Conservation (phyloP, 768 basidiomycete genomes). For the Auriculariales sp. region DNA sequence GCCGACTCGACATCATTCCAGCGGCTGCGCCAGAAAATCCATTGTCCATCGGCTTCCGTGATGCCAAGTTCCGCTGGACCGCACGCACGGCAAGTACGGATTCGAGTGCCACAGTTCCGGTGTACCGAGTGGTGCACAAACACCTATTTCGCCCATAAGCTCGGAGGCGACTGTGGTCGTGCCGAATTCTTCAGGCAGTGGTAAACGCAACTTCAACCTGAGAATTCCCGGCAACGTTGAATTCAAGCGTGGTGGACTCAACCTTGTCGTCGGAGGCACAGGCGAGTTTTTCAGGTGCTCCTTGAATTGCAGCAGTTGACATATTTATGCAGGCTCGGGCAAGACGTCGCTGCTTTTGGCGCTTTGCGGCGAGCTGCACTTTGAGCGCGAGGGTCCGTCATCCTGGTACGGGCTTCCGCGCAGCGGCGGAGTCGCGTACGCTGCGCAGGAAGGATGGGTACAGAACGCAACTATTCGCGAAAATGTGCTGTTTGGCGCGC, state of each 20-base stretch:
- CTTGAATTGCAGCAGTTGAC: too few relatives aligned
- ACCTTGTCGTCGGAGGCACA: constrained; percentile 19
- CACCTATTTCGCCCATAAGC: too few relatives aligned
- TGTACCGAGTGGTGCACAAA: constrained; percentile 6
- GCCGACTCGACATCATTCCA: too few relatives aligned
- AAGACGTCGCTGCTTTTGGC: constrained; percentile 21
- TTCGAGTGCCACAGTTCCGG: too few relatives aligned
- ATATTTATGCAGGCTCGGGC: constrained; percentile 14
- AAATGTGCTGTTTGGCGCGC: constrained; percentile 77
- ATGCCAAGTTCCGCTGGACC: constrained; percentile 13
- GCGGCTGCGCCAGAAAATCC: constrained; percentile 7
- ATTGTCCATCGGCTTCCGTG: background rate
- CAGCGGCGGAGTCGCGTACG: constrained; percentile 52
- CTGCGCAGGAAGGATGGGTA: constrained; percentile 65
- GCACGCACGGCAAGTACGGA: too few relatives aligned
- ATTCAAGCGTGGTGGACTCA: constrained; percentile 9
- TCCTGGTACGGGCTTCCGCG: constrained; percentile 5
- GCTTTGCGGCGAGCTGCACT: constrained; percentile 18
- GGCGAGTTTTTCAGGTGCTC: too few relatives aligned
- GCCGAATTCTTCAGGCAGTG: background rate
- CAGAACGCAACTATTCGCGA: constrained; percentile 77
- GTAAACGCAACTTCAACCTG: constrained; percentile 5
- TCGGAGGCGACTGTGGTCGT: background rate
- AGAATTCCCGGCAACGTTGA: constrained; percentile 1
- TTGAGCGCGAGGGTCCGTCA: constrained; percentile 9